Base-by-base conservation (phyloP, 352 stramenopile genomes). In the Globisporangium megalacanthum region DNA sequence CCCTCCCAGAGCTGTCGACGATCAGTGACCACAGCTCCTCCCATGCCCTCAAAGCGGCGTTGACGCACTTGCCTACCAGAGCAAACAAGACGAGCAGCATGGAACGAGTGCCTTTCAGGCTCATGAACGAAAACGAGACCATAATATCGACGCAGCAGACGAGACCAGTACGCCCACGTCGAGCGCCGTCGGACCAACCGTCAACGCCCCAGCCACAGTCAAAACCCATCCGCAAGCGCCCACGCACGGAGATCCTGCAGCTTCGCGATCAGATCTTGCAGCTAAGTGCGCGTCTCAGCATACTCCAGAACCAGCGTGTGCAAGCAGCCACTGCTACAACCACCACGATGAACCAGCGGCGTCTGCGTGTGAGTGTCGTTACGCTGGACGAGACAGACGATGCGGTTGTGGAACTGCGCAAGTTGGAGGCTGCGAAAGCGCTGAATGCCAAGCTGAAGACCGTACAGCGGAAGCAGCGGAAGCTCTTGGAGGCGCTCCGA, bases 401-500 rank as follows among this genome's bases (percentile, higher is more conserved):
- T 2, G 72, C 72, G 35, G 70, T 64, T 14, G 57, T 61, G 6
- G 72, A 84, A 44, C 75, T 73, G 48, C 59, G 65, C n/a, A 66
- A 75, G 48, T 65, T 69, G n/a, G 62, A 73, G 56, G 61, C 62
- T 5, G 64, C 72, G 0, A 64, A 82, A 41, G 54, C 65, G 37
- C 65, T 73, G 48, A 82, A 82, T 50, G 61, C 53, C 15, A 69
- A 66, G 42, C 68, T 82, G 10, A 75, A 77, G 41, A 62, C 55
- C 8, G 62, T 60, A 19, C 39, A 75, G 41, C 56, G 74, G 48
- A 52, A 62, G 17, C 73, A 82, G 54, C 67, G 79, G 56, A 70
- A 77, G 48, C 57, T 82, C 60, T 60, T 80, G 11, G 72, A 80
- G 44, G 62, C 69, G 41, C 66, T 80, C 20, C 4, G 39, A 2